Evolutionary conservation across 2,329 filamentous ascomycete species (phyloP).

Genomic region (Periglandula ipomoeae): DNA sequence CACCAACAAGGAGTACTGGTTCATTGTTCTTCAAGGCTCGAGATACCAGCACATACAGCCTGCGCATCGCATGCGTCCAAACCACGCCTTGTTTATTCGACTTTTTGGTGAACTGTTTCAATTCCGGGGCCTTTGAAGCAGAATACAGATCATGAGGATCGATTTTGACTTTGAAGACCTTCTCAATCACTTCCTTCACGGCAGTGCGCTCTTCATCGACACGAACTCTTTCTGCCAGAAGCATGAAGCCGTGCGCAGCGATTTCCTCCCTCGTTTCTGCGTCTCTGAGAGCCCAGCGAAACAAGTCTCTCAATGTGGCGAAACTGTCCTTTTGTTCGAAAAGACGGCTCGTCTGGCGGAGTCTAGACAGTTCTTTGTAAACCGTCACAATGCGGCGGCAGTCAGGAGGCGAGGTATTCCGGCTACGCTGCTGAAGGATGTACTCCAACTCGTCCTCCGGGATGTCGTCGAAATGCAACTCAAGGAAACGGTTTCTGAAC

Average conservation of each 20-base stretch:
- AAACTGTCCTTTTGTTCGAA: constrained; percentile 98
- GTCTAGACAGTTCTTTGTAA: constrained; percentile 82
- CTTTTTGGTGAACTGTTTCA: constrained; percentile 36
- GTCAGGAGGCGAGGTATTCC: constrained; percentile 81
- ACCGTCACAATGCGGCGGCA: constrained; percentile 86
- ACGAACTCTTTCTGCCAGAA: constrained; percentile 89
- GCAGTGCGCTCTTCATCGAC: constrained; percentile 76
- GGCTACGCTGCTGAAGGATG: constrained; percentile 80
- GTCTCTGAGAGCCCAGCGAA: constrained; percentile 82
- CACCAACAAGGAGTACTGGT: constrained; percentile 86
- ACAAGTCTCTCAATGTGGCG: constrained; percentile 89
- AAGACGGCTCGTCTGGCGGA: constrained; percentile 81
- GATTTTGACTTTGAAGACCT: constrained; percentile 78
- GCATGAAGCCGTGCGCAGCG: constrained; percentile 89
- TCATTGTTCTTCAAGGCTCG: constrained; percentile 83
- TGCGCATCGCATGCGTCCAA: constrained; percentile 92
- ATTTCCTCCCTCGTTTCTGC: constrained; percentile 83
- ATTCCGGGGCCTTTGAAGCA: constrained; percentile 44
- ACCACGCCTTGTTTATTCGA: constrained; percentile 60
- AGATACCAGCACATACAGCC: constrained; percentile 82
- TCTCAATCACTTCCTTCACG: constrained; percentile 83
- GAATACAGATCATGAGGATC: constrained; percentile 67
- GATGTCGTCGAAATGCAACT: constrained; percentile 97
- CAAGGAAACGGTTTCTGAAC: constrained; percentile 93
- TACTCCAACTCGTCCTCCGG: constrained; percentile 87